Base-by-base conservation (phyloP, 2,329 filamentous ascomycete species). In the Alternaria arbusti region DNA sequence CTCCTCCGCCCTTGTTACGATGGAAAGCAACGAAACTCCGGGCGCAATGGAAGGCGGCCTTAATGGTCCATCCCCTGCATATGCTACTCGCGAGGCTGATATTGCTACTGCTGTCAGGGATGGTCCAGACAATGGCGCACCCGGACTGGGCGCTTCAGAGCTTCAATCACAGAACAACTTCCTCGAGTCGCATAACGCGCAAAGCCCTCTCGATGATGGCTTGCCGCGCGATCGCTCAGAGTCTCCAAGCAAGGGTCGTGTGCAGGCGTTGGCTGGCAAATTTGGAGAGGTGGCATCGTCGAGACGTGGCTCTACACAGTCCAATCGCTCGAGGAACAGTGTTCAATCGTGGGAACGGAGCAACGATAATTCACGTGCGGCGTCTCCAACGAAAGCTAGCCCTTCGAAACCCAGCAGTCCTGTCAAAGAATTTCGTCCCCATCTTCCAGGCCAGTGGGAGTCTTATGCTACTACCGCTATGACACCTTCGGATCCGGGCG, bases 401-500 rank as follows among this genome's bases (percentile, higher is more conserved):
- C 70, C 73, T 12, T 66, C 66, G 22, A 76, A 76, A 45, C 80
- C 80, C 15, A 84, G 82, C 63, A 74, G 67, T 52, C 69, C 72
- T 6, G 68, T 66, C 25, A 74, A 73, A 49, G 72, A 74, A n/a
- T 87, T 86, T 68, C 79, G 82, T 57, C 85, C 85, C 13, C 79
- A 84, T 57, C 72, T 87, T 30, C 85, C 85, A 43, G 85, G 85
- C 22, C 83, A 83, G 56, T 87, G 85, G 85, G 81, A 86, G 56
- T 87, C 85, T 30, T 84, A 80, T 63, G 79, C 80, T 3, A 81
- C 82, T 7, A 82, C 79, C 10, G 73, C 64, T 28, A 74, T 78
- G 32, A 79, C 76, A 7, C 74, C 76, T n/a, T 70, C 67, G 7
- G 77, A 79, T 10, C 66, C 69, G 13, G 68, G 63, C 15, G 73